phyloP scores from a whole-genome alignment of 768 basidiomycete species.

The Mycena rebaudengoi region DNA sequence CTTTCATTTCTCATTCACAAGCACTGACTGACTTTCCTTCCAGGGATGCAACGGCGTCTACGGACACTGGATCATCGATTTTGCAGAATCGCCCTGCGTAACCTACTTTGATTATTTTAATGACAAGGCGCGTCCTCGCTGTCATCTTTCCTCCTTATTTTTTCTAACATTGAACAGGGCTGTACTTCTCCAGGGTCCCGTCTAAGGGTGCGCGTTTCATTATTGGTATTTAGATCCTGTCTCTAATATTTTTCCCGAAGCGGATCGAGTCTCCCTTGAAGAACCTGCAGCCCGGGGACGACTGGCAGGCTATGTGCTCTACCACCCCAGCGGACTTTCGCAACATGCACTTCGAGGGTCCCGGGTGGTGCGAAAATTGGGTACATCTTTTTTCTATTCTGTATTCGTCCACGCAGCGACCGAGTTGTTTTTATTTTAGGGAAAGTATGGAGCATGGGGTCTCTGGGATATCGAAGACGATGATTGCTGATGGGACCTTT shows the following conservation, averaged over 20 bases:
- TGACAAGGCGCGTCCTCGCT: slow-evolving; percentile 32
- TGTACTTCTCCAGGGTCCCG: slow-evolving; percentile 8
- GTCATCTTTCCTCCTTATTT: too few species aligned
- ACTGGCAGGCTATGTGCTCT: slow-evolving; percentile 41
- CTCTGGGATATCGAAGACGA: too few species aligned
- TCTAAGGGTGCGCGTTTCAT: slow-evolving; percentile 3
- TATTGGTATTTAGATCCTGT: not conserved
- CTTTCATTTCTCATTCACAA: not conserved
- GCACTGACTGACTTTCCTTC: not conserved
- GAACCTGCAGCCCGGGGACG: slow-evolving; percentile 33
- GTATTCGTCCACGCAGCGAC: too few species aligned
- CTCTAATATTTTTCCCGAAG: slow-evolving; percentile 17
- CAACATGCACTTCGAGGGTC: slow-evolving; percentile 33
- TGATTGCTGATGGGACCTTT: too few species aligned
- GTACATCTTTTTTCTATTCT: slow-evolving; percentile 27
- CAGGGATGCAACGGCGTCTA: slow-evolving; percentile 8
- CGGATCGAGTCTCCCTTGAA: slow-evolving; percentile 36
- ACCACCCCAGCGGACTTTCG: slow-evolving; percentile 38
- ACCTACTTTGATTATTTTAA: slow-evolving; percentile 33
- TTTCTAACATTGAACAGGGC: slow-evolving; percentile 8
- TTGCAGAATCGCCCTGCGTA: slow-evolving; percentile 34
- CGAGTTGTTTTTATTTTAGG: too few species aligned
- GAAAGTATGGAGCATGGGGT: too few species aligned
- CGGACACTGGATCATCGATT: slow-evolving; percentile 36
- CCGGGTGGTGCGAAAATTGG: slow-evolving; percentile 30